Conservation (phyloP, 2,329 filamentous ascomycete species). For the Microdochium paspali region DNA sequence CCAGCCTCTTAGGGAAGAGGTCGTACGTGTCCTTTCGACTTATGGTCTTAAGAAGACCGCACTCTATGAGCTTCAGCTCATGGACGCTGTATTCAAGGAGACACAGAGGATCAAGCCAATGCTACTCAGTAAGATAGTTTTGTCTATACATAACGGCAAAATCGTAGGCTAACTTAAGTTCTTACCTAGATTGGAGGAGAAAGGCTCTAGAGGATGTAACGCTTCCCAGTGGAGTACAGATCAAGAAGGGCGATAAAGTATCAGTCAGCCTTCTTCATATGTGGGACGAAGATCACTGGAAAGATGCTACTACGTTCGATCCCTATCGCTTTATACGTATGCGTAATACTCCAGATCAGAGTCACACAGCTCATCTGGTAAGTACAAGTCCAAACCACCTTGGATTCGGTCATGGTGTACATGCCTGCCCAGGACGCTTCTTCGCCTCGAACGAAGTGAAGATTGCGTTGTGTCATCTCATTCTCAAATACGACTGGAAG, state of each 20-base stretch:
- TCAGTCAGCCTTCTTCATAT: slow-evolving; percentile 8
- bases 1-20: slow-evolving; percentile 11
- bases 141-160: too few species aligned
- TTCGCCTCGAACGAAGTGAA: slow-evolving; percentile 27
- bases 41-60: slow-evolving; percentile 10
- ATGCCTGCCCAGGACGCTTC: slow-evolving; percentile 28
- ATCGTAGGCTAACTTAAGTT: background rate
- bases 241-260: slow-evolving; percentile 11
- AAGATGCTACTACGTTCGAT: slow-evolving; percentile 9
- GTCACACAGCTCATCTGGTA: slow-evolving; percentile 16
- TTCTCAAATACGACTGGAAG: slow-evolving; percentile 20
- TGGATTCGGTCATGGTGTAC: slow-evolving; percentile 25
- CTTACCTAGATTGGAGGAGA: background rate
- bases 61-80: slow-evolving; percentile 11
- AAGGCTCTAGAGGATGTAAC: slow-evolving; percentile 5
- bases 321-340: slow-evolving; percentile 10
- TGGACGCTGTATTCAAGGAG: slow-evolving; percentile 17
- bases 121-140: slow-evolving; percentile 5
- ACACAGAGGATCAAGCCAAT: slow-evolving; percentile 13
- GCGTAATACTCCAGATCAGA: slow-evolving; percentile 3
- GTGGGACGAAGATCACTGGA: slow-evolving; percentile 8
- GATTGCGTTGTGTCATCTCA: slow-evolving; percentile 18
- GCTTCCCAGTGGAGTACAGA: slow-evolving; percentile 8
- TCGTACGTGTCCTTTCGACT: slow-evolving; percentile 7
- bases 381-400: slow-evolving; percentile 16